Evolutionary conservation across 2,329 filamentous ascomycete species (phyloP).

Genomic region (Colletotrichum acutatum): DNA sequence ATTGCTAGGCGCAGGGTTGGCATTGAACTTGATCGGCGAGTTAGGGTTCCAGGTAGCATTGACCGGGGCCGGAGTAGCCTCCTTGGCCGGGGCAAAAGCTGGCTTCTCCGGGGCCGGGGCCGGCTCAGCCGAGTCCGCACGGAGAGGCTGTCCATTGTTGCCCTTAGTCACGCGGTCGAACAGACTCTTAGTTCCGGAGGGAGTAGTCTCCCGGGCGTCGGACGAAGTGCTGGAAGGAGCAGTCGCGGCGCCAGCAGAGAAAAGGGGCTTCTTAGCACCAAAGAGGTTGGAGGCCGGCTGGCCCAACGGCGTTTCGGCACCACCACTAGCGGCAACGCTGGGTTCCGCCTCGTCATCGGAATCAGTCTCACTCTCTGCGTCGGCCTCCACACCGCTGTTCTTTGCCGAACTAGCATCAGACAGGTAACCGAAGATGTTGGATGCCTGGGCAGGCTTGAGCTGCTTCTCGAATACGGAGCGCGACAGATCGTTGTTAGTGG

Average conservation of each 20-base stretch:
- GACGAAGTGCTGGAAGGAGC: slow-evolving; percentile 50
- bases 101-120: slow-evolving; percentile 50
- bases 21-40: slow-evolving; percentile 66
- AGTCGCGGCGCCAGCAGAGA: slow-evolving; percentile 31
- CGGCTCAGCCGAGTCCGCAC: slow-evolving; percentile 44
- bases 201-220: slow-evolving; percentile 56
- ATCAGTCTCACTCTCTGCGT: slow-evolving; percentile 57
- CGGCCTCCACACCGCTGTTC: slow-evolving; percentile 62
- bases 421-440: slow-evolving; percentile 70
- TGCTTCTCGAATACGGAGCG: slow-evolving; percentile 55
- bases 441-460: slow-evolving; percentile 46
- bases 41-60: slow-evolving; percentile 62
- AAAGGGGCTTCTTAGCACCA: slow-evolving; percentile 42
- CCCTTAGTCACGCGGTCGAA: slow-evolving; percentile 67
- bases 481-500: slow-evolving; percentile 50
- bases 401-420: slow-evolving; percentile 67
- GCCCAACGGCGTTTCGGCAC: slow-evolving; percentile 51
- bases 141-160: slow-evolving; percentile 60
- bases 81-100: slow-evolving; percentile 49
- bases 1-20: slow-evolving; percentile 41
- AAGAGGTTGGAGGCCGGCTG: slow-evolving; percentile 49
- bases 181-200: slow-evolving; percentile 57
- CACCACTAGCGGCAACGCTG: slow-evolving; percentile 54
- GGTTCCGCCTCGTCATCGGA: slow-evolving; percentile 55
- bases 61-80: slow-evolving; percentile 38